Conservation (phyloP, 768 basidiomycete genomes). For the Russula compacta region DNA sequence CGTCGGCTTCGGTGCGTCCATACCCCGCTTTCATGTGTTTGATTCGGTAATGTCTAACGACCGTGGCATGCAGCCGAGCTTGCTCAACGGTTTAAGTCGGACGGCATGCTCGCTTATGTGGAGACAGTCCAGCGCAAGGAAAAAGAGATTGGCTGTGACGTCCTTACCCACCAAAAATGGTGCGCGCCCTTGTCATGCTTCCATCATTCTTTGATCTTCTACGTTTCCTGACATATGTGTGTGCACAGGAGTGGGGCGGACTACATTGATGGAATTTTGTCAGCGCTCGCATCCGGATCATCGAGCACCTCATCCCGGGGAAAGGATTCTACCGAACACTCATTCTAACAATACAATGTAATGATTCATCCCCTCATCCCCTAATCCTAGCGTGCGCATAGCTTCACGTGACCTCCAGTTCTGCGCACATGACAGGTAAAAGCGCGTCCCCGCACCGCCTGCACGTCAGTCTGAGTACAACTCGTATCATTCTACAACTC, state of each 20-base stretch:
- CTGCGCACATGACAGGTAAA: background rate
- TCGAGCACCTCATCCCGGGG: constrained; percentile 80
- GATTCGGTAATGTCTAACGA: background rate
- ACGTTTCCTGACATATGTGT: background rate
- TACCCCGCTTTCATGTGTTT: background rate
- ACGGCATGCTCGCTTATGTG: constrained; percentile 91
- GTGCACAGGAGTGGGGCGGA: constrained; percentile 73
- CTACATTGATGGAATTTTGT: constrained; percentile 81
- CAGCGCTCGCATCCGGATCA: constrained; percentile 77
- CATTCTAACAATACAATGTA: constrained; percentile 42
- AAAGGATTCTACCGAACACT: constrained; percentile 83
- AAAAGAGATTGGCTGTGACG: constrained; percentile 81
- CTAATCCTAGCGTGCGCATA: no score
- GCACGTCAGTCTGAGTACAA: no score
- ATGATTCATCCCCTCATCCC: background rate
- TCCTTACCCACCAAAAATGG: constrained; percentile 94
- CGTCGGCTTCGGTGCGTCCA: constrained; percentile 52
- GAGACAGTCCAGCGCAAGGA: constrained; percentile 82
- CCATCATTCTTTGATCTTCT: background rate
- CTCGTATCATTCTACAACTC: background rate
- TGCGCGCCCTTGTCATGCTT: constrained; percentile 25
- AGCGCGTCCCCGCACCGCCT: background rate
- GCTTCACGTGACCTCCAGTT: background rate
- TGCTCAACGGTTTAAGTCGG: constrained; percentile 67
- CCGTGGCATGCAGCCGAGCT: constrained; percentile 51